Evolutionary conservation across 2,329 filamentous ascomycete species (phyloP).

Genomic region (Waltergamsia citrina): DNA sequence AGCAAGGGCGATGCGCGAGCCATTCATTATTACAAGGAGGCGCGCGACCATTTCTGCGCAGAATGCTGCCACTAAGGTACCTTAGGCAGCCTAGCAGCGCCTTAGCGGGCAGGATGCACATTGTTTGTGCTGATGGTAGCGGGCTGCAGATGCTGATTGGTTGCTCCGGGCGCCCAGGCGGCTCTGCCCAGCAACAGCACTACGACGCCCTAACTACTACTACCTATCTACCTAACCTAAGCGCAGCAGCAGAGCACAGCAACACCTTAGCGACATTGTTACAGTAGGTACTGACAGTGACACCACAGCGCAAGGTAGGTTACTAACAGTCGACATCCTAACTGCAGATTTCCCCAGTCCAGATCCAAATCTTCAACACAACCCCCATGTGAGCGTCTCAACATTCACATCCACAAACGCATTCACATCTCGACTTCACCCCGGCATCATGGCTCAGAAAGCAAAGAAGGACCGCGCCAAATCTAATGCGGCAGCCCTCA

Average conservation of each 20-base stretch:
- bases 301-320: too few species aligned
- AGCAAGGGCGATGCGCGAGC: not conserved
- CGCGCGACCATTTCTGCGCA: too few species aligned
- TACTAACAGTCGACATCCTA: too few species aligned
- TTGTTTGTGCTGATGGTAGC: not conserved
- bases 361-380: not conserved
- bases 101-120: too few species aligned
- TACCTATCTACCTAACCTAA: too few species aligned
- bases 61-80: too few species aligned
- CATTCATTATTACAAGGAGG: too few species aligned
- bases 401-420: not conserved
- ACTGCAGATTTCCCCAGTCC: not conserved
- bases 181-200: constrained; percentile 2
- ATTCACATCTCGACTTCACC: not conserved
- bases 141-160: constrained; percentile 1
- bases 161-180: not conserved
- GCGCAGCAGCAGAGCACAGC: too few species aligned
- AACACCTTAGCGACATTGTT: too few species aligned
- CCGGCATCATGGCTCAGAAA: constrained; percentile 46
- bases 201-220: not conserved
- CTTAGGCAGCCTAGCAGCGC: too few species aligned
- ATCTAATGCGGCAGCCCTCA: constrained; percentile 68
- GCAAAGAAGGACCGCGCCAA: constrained; percentile 61
- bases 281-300: too few species aligned
- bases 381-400: not conserved